These are phyloP conservation scores for Trypanosoma mega DNA, from an alignment of 208 protist species.

Conservation along the genomic window DNA sequence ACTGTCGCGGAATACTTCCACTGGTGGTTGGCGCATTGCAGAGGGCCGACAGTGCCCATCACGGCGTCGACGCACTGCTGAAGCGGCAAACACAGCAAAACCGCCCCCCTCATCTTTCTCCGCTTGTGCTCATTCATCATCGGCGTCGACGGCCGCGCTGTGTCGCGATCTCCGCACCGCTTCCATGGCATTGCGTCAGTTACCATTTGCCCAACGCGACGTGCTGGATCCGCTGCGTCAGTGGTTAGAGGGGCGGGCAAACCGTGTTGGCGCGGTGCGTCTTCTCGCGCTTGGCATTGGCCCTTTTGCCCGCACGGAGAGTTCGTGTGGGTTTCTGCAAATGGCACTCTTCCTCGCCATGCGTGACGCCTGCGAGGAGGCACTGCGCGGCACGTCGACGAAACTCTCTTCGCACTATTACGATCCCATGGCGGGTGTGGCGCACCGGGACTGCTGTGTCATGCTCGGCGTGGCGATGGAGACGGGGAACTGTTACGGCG, in stretches of 20 bases:
- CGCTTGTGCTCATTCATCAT: background rate
- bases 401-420: slow-evolving; percentile 22
- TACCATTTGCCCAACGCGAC: slow-evolving; percentile 15
- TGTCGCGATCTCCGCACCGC: slow-evolving; percentile 27
- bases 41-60: slow-evolving; percentile 24
- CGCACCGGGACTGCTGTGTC: slow-evolving; percentile 42
- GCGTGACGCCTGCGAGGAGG: slow-evolving; percentile 24
- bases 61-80: slow-evolving; percentile 6
- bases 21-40: slow-evolving; percentile 29
- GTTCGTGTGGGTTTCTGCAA: slow-evolving; percentile 43
- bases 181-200: slow-evolving; percentile 8
- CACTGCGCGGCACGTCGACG: too few relatives aligned
- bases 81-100: background rate
- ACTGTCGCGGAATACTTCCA: too few relatives aligned
- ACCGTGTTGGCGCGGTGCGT: slow-evolving; percentile 12
- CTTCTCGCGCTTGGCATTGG: slow-evolving; percentile 58
- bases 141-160: slow-evolving; percentile 5
- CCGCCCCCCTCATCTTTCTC: background rate
- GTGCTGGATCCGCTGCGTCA: slow-evolving; percentile 17
- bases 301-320: slow-evolving; percentile 36
- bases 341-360: slow-evolving; percentile 51
- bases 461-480: slow-evolving; percentile 43
- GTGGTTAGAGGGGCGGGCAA: slow-evolving; percentile 8
- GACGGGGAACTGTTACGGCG: slow-evolving; percentile 37
- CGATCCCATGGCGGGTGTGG: slow-evolving; percentile 25